Evolutionary conservation across 1,284 basidiomycete genomes (phyloP).

Genomic region (Anthracocystis walkeri): DNA sequence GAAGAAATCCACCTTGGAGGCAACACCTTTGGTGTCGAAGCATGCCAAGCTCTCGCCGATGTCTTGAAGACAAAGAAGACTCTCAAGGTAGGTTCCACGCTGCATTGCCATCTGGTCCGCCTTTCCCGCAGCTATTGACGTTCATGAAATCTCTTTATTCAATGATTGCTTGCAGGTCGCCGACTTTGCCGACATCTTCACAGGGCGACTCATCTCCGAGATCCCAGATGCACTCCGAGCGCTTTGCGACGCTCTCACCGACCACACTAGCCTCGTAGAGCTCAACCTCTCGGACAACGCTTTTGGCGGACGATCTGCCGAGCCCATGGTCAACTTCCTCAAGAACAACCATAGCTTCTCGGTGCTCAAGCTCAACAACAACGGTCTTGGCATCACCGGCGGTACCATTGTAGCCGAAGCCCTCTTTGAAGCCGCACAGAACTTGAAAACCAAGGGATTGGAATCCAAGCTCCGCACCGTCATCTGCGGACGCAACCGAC

Average conservation of each 20-base stretch:
- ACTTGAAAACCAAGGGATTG: constrained; percentile 78
- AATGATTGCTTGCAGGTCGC: constrained; percentile 77
- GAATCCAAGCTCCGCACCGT: constrained; percentile 81
- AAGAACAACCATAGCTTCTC: constrained; percentile 75
- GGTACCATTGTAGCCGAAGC: constrained; percentile 88
- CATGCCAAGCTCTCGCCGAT: constrained; percentile 85
- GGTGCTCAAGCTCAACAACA: constrained; percentile 94
- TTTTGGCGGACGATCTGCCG: constrained; percentile 93
- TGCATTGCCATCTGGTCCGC: background rate
- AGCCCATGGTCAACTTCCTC: constrained; percentile 88
- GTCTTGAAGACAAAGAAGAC: constrained; percentile 79
- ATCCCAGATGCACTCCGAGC: constrained; percentile 90
- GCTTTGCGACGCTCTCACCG: constrained; percentile 86
- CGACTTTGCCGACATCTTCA: constrained; percentile 98
- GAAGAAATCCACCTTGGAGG: constrained; percentile 91
- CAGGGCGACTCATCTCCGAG: constrained; percentile 92
- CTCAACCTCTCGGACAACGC: constrained; percentile 96
- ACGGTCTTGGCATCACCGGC: constrained; percentile 93
- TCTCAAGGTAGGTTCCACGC: constrained; percentile 76
- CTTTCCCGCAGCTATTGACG: background rate
- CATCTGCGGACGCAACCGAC: constrained; percentile 92
- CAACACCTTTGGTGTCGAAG: constrained; percentile 95
- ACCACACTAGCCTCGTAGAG: constrained; percentile 83
- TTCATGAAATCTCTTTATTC: background rate
- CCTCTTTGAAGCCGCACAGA: constrained; percentile 80